Conservation (phyloP, 371 early-diverging fungal genomes). For the Rhizopus sp. region DNA sequence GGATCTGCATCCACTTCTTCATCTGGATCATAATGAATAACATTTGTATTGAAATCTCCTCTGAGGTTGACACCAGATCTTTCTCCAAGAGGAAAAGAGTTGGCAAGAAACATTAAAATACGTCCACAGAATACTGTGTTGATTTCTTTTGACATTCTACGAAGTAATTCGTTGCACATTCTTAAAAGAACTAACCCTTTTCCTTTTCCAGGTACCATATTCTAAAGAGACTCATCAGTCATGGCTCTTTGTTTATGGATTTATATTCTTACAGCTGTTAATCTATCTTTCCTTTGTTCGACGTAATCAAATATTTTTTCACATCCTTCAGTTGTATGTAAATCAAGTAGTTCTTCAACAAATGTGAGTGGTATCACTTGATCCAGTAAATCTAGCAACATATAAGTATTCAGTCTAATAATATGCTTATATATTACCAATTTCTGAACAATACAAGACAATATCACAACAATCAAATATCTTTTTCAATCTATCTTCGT, state of each 20-base stretch:
- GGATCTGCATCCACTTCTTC: constrained; percentile 52
- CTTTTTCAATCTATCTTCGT: constrained; percentile 22
- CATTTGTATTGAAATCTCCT: constrained; percentile 80
- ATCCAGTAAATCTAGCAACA: constrained; percentile 41
- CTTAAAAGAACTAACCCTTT: constrained; percentile 82
- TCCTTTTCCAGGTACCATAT: constrained; percentile 72
- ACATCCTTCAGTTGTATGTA: constrained; percentile 62
- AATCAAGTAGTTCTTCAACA: constrained; percentile 71
- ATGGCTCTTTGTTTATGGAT: background rate
- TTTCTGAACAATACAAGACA: constrained; percentile 36
- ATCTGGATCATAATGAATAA: constrained; percentile 55
- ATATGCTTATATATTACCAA: constrained; percentile 20
- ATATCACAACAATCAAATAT: constrained; percentile 42
- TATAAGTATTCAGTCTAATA: background rate
- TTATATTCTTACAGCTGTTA: constrained; percentile 55
- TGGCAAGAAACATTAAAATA: constrained; percentile 79
- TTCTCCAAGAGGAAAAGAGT: constrained; percentile 79
- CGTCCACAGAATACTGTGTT: constrained; percentile 83
- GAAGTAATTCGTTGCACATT: constrained; percentile 81
- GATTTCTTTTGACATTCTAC: constrained; percentile 77
- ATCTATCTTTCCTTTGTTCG: constrained; percentile 52
- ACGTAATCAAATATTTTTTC: constrained; percentile 67
- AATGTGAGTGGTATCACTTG: constrained; percentile 49
- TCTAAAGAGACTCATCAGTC: constrained; percentile 33
- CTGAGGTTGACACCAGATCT: constrained; percentile 82